Conservation (phyloP, 805 yeast genomes). For the Candida gorgasii region DNA sequence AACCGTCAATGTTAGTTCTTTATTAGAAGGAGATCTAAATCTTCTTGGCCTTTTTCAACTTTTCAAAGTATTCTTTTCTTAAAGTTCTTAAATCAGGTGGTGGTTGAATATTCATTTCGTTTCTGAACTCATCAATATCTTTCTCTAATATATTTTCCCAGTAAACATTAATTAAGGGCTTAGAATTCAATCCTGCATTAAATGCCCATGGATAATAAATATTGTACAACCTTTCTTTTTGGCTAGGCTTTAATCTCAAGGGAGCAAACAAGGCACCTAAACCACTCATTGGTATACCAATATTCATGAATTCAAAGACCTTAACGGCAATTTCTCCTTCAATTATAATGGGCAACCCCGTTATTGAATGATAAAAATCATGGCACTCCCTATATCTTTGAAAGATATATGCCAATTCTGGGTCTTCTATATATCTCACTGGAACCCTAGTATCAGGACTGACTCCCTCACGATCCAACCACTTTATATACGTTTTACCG, state of each 20-base stretch:
- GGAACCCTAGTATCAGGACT: constrained; percentile 92
- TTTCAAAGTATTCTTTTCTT: constrained; percentile 44
- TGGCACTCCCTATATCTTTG: constrained; percentile 96
- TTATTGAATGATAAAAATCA: constrained; percentile 91
- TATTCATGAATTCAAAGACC: constrained; percentile 86
- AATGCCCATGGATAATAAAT: constrained; percentile 90
- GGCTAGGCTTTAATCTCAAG: constrained; percentile 62
- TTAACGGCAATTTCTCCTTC: constrained; percentile 98
- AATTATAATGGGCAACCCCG: constrained; percentile 84
- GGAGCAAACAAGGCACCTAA: constrained; percentile 91
- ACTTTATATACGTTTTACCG: constrained; percentile 75
- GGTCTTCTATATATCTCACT: constrained; percentile 84
- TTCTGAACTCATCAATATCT: constrained; percentile 72
- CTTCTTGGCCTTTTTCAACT: constrained; percentile 20
- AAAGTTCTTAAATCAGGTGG: constrained; percentile 75
- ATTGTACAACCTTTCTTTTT: constrained; percentile 61
- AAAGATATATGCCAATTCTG: constrained; percentile 87
- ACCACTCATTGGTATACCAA: constrained; percentile 95
- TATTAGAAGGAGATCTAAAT: too few species aligned
- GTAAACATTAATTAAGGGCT: constrained; percentile 80
- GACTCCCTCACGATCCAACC: constrained; percentile 86
- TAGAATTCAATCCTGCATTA: constrained; percentile 66
- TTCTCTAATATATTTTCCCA: constrained; percentile 84
- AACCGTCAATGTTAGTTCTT: too few species aligned
- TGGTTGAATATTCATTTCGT: constrained; percentile 66